Evolutionary conservation across 441 rosid genomes (phyloP).

Genomic region (Bocquillonia castaneifolia): DNA sequence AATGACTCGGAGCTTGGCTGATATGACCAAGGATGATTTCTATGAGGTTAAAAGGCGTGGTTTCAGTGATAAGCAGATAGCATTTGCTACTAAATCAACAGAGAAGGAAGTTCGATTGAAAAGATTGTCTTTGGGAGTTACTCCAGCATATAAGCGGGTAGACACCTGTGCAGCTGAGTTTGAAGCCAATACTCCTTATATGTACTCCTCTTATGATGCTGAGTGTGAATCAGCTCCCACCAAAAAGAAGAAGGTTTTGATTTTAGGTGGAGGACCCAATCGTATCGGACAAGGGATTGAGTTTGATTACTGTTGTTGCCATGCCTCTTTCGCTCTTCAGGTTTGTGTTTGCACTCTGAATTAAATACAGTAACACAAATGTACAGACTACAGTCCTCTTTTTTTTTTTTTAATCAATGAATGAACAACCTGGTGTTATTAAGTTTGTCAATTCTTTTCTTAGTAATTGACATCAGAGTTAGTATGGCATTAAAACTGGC

Average conservation of each 20-base stretch:
- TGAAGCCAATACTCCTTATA: slow-evolving; percentile 92
- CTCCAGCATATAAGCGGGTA: slow-evolving; percentile 83
- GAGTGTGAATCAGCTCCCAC: slow-evolving; percentile 95
- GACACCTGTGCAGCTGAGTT: slow-evolving; percentile 99
- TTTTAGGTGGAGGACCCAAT: slow-evolving; percentile 97
- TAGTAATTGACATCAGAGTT: not conserved
- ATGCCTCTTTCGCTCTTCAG: slow-evolving; percentile 92
- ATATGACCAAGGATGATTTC: slow-evolving; percentile 72
- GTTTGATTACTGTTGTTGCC: slow-evolving; percentile 98
- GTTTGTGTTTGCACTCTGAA: slow-evolving; percentile 32
- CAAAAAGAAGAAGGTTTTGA: slow-evolving; percentile 69
- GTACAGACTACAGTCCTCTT: too few species aligned
- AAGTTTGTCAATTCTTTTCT: not conserved
- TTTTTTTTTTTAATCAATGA: too few species aligned
- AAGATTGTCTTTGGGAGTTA: slow-evolving; percentile 63
- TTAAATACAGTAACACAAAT: not conserved
- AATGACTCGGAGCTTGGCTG: slow-evolving; percentile 47
- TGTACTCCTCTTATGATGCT: slow-evolving; percentile 92
- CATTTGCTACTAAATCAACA: slow-evolving; percentile 78
- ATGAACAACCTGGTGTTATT: slow-evolving; percentile 1
- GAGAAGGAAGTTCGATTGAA: slow-evolving; percentile 75
- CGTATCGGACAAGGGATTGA: slow-evolving; percentile 97
- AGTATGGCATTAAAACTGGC: not conserved
- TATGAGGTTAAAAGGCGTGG: slow-evolving; percentile 76
- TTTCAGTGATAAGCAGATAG: slow-evolving; percentile 90